Evolutionary conservation across 2,329 filamentous ascomycete species (phyloP), one percentile per base, ranked within the genome.

Genomic region (Xenoacremonium recifei): DNA sequence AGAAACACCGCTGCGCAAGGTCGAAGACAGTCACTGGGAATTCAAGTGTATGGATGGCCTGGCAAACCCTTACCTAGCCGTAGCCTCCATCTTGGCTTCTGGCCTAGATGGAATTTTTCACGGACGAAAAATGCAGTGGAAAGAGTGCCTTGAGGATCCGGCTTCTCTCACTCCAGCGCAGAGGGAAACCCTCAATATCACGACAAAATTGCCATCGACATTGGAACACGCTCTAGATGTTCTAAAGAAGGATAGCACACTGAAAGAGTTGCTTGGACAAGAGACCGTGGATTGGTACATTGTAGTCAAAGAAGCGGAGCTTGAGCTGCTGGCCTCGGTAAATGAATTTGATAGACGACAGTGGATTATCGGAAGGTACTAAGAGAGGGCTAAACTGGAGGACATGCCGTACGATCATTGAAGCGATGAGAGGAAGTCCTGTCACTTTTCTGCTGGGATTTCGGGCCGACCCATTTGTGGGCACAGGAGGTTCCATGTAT

Each of bases 291-390:
- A 27, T 27, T 27, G 13, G 9, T 27, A 27, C 23, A 31, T 77
- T 3, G 60, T 60, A 0, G 69, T 85, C 48, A 88, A 88, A 67
- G 68, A 67, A 45, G 72, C 66, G 2, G 84, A 89, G 65, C n/a
- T n/a, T n/a, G n/a, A n/a, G n/a, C n/a, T n/a, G n/a, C n/a, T n/a
- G n/a, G n/a, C n/a, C n/a, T n/a, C n/a, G n/a, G n/a, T n/a, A n/a
- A n/a, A n/a, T n/a, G n/a, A n/a, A n/a, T n/a, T n/a, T n/a, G n/a
- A n/a, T n/a, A n/a, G n/a, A n/a, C n/a, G n/a, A n/a, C n/a, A n/a
- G n/a, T n/a, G n/a, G n/a, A n/a, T n/a, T n/a, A n/a, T n/a, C n/a
- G n/a, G n/a, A n/a, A n/a, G n/a, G n/a, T n/a, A n/a, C n/a, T n/a
- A n/a, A n/a, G n/a, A n/a, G n/a, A n/a, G n/a, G n/a, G n/a, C n/a